Base-by-base conservation (phyloP, 164 flowering plant species). In the Kalanchoe fedtschenkoi region DNA sequence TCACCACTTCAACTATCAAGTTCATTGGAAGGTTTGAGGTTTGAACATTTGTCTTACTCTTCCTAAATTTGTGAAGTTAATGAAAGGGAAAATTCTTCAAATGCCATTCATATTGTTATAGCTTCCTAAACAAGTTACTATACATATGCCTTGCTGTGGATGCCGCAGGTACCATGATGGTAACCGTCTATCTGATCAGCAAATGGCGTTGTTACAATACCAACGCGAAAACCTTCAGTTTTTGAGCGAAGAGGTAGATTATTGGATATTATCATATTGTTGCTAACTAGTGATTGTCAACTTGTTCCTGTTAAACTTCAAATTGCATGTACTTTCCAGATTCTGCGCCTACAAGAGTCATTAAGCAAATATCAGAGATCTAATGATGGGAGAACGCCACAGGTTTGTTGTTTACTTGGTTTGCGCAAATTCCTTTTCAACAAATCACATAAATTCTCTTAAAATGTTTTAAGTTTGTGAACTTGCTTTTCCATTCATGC, bases 131-230 rank as follows among this genome's bases (percentile, higher is more conserved):
- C 6, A 10, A 47, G 10, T 22, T 22, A 8, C 55, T 47, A 22
- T 2, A 47, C 15, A 4, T 47, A 10, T 71, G 37, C 54, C 42
- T 34, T 38, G 53, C 14, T 68, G 53, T 53, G 65, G 53, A 53
- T 74, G 63, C 28, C 59, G 62, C 74, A 95, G 97, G 80, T 91
- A 95, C 75, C 80, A 88, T 75, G 97, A 95, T 70, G 88, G 88
- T 65, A 86, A 96, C 32, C 87, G 97, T 21, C 95, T 95, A 56
- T 89, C 96, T 72, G 99, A 91, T 80, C 96, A 95, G 78, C 99
- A 91, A 70, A 91, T 87, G 96, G 99, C 99, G 51, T 69, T 95
- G 80, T 72, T 95, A 77, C 99, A 95, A 70, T 95, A 95, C 71
- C 99, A 95, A 71, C 82, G 96, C 61, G 97, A 91, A 74, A 95